Percentiles rank a stretch among this genome's conserved stretches.
phyloP scores from a whole-genome alignment of 352 stramenopile genomes.

The Halophytophthora batemanensis region DNA sequence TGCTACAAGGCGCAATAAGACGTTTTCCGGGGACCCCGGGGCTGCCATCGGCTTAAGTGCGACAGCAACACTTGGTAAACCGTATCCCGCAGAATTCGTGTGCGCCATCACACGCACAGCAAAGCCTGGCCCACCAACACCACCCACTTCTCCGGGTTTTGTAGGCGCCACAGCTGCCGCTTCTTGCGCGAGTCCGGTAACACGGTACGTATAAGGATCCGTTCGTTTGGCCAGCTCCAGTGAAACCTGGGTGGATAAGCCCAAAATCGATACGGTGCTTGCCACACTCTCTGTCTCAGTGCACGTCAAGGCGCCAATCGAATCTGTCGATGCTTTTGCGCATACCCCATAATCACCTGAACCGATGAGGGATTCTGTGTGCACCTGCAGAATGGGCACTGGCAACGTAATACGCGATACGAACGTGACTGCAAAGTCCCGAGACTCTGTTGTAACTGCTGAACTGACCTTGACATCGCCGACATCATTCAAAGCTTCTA shows the following conservation, averaged over 20 bases:
- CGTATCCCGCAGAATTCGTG: conserved; percentile 54
- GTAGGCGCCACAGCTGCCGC: conserved; percentile 28
- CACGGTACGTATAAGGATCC: conserved; percentile 55
- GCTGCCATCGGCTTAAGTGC: conserved; percentile 88
- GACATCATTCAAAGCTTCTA: conserved; percentile 74
- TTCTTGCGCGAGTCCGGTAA: conserved; percentile 43
- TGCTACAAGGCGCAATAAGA: conserved; percentile 78
- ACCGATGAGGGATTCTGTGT: conserved; percentile 30
- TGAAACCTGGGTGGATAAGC: conserved; percentile 34
- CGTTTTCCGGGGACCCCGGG: conserved; percentile 65
- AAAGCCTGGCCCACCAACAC: conserved; percentile 43
- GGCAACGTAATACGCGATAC: conserved; percentile 29
- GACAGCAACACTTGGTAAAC: conserved; percentile 44
- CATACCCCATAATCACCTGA: conserved; percentile 49
- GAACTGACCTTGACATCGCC: conserved; percentile 79
- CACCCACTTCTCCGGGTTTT: conserved; percentile 30
- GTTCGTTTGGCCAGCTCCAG: conserved; percentile 37
- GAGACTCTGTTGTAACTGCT: conserved; percentile 15
- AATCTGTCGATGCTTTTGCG: conserved; percentile 24
- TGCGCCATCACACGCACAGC: conserved; percentile 60
- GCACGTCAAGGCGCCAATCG: conserved; percentile 41
- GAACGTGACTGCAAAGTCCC: conserved; percentile 61
- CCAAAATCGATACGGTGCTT: conserved; percentile 30
- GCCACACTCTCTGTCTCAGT: conserved; percentile 37
- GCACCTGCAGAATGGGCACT: conserved; percentile 34